Evolutionary conservation across 1,284 basidiomycete genomes (phyloP), one percentile per base, ranked within the genome.

Genomic region (Rhodotorula sp.): DNA sequence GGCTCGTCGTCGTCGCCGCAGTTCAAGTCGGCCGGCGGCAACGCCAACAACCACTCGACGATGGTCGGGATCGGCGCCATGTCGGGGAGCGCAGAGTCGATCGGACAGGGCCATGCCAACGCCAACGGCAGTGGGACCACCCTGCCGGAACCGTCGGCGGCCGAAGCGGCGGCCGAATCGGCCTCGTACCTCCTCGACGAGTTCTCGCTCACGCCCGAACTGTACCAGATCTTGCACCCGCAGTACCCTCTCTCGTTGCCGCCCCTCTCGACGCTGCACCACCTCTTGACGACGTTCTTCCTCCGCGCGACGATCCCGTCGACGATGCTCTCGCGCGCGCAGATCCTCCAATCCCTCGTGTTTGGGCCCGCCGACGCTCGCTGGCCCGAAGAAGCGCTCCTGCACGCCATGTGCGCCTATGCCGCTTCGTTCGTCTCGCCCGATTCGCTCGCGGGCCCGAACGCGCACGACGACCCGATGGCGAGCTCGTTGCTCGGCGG

Each of bases 381-480:
- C n/a, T 76, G 73, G 68, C 73, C 73, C 12, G 67, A 75, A 26
- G 69, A 70, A 47, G 73, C 68, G 34, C 56, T 76, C 48, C 47
- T 74, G n/a, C 75, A 76, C 43, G 68, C 75, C 29, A 70, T 76
- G 47, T 72, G 70, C 64, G 75, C 70, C 6, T 74, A 68, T 58
- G 71, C 49, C 15, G 58, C 62, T 6, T 43, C 62, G 47, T 65
- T 51, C 56, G 73, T 76, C 34, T 62, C 66, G 31, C 59, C 51
- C 0, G 70, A 73, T 21, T 48, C 62, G 23, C 57, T 76, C 34
- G 65, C 29, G n/a, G 29, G 64, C 18, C 6, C 57, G 39, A 58
- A n/a, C 54, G 52, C 52, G 21, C n/a, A 56, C 54, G 14, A 56
- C 14, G 54, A 56, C 26, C n/a, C 61, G 61, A 49, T 49, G 48